phyloP scores from a whole-genome alignment of 1,284 basidiomycete genomes.

The Austroboletus olivaceoglutinosus region DNA sequence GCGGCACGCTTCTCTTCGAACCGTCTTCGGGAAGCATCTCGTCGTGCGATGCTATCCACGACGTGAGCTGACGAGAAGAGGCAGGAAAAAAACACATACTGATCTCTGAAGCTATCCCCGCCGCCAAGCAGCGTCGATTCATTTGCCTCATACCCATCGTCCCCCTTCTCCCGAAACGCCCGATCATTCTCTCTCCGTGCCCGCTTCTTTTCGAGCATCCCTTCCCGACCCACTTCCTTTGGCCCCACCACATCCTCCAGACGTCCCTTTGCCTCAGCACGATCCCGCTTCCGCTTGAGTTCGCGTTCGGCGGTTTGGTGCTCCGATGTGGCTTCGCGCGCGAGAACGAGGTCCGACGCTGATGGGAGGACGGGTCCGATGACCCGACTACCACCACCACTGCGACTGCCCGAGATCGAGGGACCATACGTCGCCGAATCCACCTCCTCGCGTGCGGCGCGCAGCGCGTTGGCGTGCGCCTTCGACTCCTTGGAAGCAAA shows the following conservation, averaged over 20 bases:
- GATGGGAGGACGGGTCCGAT: slow-evolving; percentile 68
- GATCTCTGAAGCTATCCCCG: slow-evolving; percentile 68
- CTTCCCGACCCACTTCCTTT: slow-evolving; percentile 67
- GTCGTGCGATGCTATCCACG: slow-evolving; percentile 54
- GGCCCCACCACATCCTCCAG: slow-evolving; percentile 74
- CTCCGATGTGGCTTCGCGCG: slow-evolving; percentile 58
- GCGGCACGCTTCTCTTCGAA: slow-evolving; percentile 48
- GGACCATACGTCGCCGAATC: slow-evolving; percentile 54
- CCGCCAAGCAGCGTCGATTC: slow-evolving; percentile 70
- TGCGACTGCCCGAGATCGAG: slow-evolving; percentile 21
- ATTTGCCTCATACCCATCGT: slow-evolving; percentile 67
- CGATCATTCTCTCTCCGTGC: slow-evolving; percentile 61
- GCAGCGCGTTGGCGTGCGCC: slow-evolving; percentile 54
- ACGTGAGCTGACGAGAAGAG: slow-evolving; percentile 10
- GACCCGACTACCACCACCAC: slow-evolving; percentile 38
- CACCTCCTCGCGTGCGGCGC: slow-evolving; percentile 57
- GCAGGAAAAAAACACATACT: slow-evolving; percentile 43
- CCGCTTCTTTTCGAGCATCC: slow-evolving; percentile 74
- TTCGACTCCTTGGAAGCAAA: slow-evolving; percentile 48
- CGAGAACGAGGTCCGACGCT: slow-evolving; percentile 59
- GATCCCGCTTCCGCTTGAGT: slow-evolving; percentile 61
- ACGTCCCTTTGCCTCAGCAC: slow-evolving; percentile 61
- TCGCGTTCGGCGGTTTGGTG: slow-evolving; percentile 47
- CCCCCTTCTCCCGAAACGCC: slow-evolving; percentile 65
- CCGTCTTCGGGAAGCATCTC: slow-evolving; percentile 61